Base-by-base conservation (phyloP, 495 filamentous ascomycete species). In the Gamarada debralockiae region DNA sequence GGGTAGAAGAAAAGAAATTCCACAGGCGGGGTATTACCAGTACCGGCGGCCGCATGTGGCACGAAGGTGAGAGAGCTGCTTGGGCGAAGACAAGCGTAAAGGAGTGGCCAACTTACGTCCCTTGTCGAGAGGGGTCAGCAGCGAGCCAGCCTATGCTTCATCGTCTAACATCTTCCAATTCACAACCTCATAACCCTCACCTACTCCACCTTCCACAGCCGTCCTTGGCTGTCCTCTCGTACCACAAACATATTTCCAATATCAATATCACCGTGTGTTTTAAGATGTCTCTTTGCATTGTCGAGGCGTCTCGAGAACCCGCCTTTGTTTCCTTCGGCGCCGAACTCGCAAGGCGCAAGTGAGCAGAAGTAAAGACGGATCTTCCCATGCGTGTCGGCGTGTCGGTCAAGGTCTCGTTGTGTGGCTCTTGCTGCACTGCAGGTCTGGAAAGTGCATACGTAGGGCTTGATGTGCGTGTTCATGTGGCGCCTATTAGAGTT, bases 281-380 rank as follows among this genome's bases (percentile, higher is more conserved):
- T 36, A 20, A 54, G 31, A 48, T 54, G 52, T 48, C 52, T 54
- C 44, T 54, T 54, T 24, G 52, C 52, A 42, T 54, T 54, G 34
- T 54, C 52, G 42, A 54, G 34, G 18, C 52, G 52, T 24, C 52
- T 17, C 4, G 40, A 45, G 23, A 54, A 54, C 9, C 52, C 52
- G 43, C 22, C 20, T 31, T 33, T 47, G 9, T 31, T 21, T n/a
- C 52, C 52, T 23, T 48, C n/a, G 10, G 34, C 42, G 25, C 29
- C n/a, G 25, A 27, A 54, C 17, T 18, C 17, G 22, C 52, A 54
- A 22, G 13, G 4, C 4, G 1, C 14, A 17, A 37, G 31, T 13
- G 42, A 22, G 21, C 52, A 54, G 22, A 54, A 54, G 20, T 54
- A 54, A 2, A 3, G 23, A 0, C 52, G 52, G 12, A 45, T 48